Base-by-base conservation (phyloP, 208 protist genomes). In the Crithidia fasciculata region DNA sequence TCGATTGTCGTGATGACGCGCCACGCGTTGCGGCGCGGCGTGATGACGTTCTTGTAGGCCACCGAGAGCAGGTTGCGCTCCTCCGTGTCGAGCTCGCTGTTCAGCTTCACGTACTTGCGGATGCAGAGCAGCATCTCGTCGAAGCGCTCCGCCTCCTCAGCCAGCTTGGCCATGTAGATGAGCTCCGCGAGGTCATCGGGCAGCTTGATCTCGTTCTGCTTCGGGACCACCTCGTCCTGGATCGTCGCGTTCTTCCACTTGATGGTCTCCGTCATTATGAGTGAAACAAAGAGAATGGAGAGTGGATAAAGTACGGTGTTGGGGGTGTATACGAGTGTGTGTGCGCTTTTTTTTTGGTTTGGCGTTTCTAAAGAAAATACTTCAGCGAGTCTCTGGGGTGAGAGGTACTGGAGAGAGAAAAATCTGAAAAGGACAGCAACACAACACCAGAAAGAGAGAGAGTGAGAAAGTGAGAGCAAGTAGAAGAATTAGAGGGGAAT, bases 41-140 rank as follows among this genome's bases (percentile, higher is more conserved):
- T 99, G 81, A 99, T 99, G 45, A 99, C 97, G 81, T 99, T 99
- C 88, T 99, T 99, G 94, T 99, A 99, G 6, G 99, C 99, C 63
- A 99, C 99, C 37, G 99, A 99, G 43, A 99, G 92, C 7, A 99
- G 91, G 84, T 99, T 99, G 78, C 99, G 91, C 91, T 99, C 99
- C 85, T 99, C 99, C 83, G 97, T 95, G 63, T 97, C 96, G 13
- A 99, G 96, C 84, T 99, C 98, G 73, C 88, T 86, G 88, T 97
- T 97, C 39, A 98, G 59, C 73, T 95, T 87, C 57, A 99, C 98
- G 55, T 99, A 93, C 62, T 96, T 97, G 78, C 98, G 99, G 94
- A 99, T 99, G 74, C 91, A 95, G 60, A 98, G 72, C 52, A 99
- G 98, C 99, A 99, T 99, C 82, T 99, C 99, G 59, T 96, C 92